A percentile compares a stretch with the other conserved stretches of the same genome.
Evolutionary conservation across 2,329 filamentous ascomycete species (phyloP).

Genomic region (Apiospora kogelbergensis): DNA sequence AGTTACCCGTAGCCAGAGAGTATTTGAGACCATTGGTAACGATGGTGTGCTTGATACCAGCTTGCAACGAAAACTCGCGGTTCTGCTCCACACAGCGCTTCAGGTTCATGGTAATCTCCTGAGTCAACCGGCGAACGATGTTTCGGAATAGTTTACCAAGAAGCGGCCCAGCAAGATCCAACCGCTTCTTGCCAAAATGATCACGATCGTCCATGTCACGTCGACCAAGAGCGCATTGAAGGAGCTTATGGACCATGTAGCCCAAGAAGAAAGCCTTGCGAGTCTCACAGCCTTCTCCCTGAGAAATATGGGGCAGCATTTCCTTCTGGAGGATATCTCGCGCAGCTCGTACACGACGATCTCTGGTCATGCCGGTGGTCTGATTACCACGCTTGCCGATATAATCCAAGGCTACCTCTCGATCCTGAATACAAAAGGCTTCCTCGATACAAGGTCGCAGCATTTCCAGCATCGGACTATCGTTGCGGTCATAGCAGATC

Average conservation of each 20-base stretch:
- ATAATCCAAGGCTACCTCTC: slow-evolving; percentile 90
- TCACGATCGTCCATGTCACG: slow-evolving; percentile 96
- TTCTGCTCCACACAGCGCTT: slow-evolving; percentile 89
- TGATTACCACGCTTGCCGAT: slow-evolving; percentile 86
- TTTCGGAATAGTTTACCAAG: slow-evolving; percentile 95
- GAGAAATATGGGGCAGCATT: slow-evolving; percentile 92
- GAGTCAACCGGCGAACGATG: slow-evolving; percentile 86
- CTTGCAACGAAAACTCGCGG: slow-evolving; percentile 84
- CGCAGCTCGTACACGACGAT: slow-evolving; percentile 89
- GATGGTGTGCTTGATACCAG: slow-evolving; percentile 88
- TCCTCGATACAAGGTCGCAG: slow-evolving; percentile 96
- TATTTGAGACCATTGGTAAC: slow-evolving; percentile 95
- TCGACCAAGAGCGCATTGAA: slow-evolving; percentile 90
- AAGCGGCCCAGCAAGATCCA: slow-evolving; percentile 91
- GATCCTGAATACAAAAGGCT: slow-evolving; percentile 92
- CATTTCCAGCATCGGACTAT: slow-evolving; percentile 97
- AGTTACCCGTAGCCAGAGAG: slow-evolving; percentile 95
- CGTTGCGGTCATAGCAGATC: slow-evolving; percentile 93
- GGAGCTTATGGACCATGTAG: slow-evolving; percentile 96
- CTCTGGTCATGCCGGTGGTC: slow-evolving; percentile 70
- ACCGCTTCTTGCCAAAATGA: slow-evolving; percentile 97
- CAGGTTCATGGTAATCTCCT: slow-evolving; percentile 87
- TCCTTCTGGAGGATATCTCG: slow-evolving; percentile 97
- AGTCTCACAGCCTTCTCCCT: slow-evolving; percentile 91
- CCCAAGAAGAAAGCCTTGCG: slow-evolving; percentile 97